Conservation (phyloP, 352 stramenopile species). For the Chrysophaeum taylorii region DNA sequence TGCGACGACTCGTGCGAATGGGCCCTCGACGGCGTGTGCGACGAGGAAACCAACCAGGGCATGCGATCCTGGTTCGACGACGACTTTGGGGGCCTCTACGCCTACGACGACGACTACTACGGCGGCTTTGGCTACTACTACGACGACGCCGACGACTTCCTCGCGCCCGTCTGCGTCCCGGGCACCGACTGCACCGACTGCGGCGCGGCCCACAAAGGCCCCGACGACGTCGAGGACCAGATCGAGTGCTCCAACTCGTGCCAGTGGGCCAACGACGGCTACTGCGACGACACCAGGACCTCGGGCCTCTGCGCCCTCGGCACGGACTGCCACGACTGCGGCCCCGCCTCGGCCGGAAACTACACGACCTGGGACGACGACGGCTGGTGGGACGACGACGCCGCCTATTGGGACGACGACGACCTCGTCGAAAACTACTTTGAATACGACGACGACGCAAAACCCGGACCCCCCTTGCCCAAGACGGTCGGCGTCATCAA, state of each 20-base stretch:
- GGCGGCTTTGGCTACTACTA: slow-evolving; percentile 9
- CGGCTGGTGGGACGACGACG: slow-evolving; percentile 11
- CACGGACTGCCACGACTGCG: slow-evolving; percentile 18
- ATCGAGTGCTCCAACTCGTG: slow-evolving; percentile 24
- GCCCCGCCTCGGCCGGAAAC: not conserved
- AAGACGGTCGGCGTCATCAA: slow-evolving; percentile 11
- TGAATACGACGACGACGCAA: slow-evolving; percentile 37
- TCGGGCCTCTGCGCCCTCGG: slow-evolving; percentile 9
- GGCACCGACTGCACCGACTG: slow-evolving; percentile 28
- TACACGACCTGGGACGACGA: slow-evolving; percentile 15
- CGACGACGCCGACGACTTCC: slow-evolving; percentile 2
- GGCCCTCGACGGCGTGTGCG: slow-evolving; percentile 22
- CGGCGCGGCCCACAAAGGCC: not conserved
- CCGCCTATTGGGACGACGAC: not conserved
- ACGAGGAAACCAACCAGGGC: slow-evolving; percentile 18
- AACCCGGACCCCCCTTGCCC: too few species aligned
- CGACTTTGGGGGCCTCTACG: slow-evolving; percentile 7
- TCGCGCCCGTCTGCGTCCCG: slow-evolving; percentile 7
- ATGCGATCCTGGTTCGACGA: slow-evolving; percentile 12
- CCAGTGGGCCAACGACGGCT: slow-evolving; percentile 21
- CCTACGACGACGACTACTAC: slow-evolving; percentile 12
- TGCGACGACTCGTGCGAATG: slow-evolving; percentile 26
- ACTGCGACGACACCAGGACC: slow-evolving; percentile 12
- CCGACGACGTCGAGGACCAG: not conserved
- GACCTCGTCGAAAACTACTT: not conserved